Conservation (phyloP, 495 filamentous ascomycete genomes). For the Trichoderma orchidacearum region DNA sequence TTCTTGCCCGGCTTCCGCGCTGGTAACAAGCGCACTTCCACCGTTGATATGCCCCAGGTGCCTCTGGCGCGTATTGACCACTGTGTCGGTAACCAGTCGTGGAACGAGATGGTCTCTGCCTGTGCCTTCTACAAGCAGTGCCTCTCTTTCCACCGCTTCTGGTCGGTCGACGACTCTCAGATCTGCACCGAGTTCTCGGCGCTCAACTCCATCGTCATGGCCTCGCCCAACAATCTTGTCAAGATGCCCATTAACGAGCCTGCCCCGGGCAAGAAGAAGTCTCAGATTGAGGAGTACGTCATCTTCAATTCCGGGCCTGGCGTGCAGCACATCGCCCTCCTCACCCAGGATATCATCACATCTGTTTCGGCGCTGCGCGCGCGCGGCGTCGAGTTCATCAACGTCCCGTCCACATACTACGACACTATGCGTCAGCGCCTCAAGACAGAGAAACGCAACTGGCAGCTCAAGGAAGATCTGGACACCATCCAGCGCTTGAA, state of each 20-base stretch:
- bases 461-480: slow-evolving; percentile 60
- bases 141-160: slow-evolving; percentile 90
- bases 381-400: slow-evolving; percentile 80
- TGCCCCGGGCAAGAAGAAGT: slow-evolving; percentile 68
- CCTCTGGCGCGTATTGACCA: slow-evolving; percentile 66
- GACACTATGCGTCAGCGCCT: slow-evolving; percentile 57
- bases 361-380: slow-evolving; percentile 61
- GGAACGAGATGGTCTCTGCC: slow-evolving; percentile 71
- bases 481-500: slow-evolving; percentile 56
- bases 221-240: slow-evolving; percentile 57
- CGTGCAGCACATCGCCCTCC: slow-evolving; percentile 83
- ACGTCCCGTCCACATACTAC: slow-evolving; percentile 72
- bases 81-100: slow-evolving; percentile 89
- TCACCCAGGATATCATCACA: slow-evolving; percentile 62
- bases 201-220: slow-evolving; percentile 76
- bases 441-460: slow-evolving; percentile 31
- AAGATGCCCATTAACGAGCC: slow-evolving; percentile 99
- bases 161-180: slow-evolving; percentile 78
- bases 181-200: slow-evolving; percentile 85
- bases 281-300: slow-evolving; percentile 88
- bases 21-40: slow-evolving; percentile 9
- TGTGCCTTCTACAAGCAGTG: slow-evolving; percentile 83
- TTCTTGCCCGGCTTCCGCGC: slow-evolving; percentile 77
- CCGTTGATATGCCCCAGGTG: slow-evolving; percentile 40
- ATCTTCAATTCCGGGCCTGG: slow-evolving; percentile 75